Evolutionary conservation across 805 yeast species (phyloP), one percentile per base, ranked within the genome.

Genomic region (Yamadazyma phyllophila): DNA sequence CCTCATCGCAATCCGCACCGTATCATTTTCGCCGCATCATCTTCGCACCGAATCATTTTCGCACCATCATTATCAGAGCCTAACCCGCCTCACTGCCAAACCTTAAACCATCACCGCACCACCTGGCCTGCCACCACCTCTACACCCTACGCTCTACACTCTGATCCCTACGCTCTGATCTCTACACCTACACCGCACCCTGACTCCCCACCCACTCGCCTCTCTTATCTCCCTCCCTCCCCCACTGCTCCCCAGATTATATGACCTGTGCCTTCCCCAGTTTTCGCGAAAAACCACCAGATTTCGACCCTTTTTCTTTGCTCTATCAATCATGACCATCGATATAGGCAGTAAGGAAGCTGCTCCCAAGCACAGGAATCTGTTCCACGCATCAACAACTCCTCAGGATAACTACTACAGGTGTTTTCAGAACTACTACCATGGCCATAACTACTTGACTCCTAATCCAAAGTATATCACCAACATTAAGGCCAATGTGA

Each of bases 341-440:
- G 55, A 51, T 31, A 31, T 41, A 10, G 3, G 16, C 45, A 17
- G n/a, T 8, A 30, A 16, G 4, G 41, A 44, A 27, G 20, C 31
- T 2, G 11, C 41, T 4, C 39, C 16, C 11, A 44, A 38, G 30
- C 46, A 37, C 33, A n/a, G 46, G 9, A 13, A n/a, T 14, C 41
- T 37, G 43, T 15, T 44, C 12, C 43, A 39, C 14, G 30, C 20
- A 12, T 15, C 36, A 16, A 43, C 41, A 8, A 44, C 39, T 7
- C 46, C 46, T 14, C 46, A 39, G 13, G 38, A 44, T 33, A 46
- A 38, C 39, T 51, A 51, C 39, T 24, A 48, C 31, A 36, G 47
- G 49, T 71, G 75, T 42, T 71, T 71, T 56, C 76, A 71, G 49
- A 71, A 71, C 53, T 69, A 70, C 46, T 69, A 71, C 50, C 69